Percentiles rank a stretch among this genome's conserved stretches.
Conservation (phyloP, 371 early-diverging fungal species). For the Phascolomyces articulosus region DNA sequence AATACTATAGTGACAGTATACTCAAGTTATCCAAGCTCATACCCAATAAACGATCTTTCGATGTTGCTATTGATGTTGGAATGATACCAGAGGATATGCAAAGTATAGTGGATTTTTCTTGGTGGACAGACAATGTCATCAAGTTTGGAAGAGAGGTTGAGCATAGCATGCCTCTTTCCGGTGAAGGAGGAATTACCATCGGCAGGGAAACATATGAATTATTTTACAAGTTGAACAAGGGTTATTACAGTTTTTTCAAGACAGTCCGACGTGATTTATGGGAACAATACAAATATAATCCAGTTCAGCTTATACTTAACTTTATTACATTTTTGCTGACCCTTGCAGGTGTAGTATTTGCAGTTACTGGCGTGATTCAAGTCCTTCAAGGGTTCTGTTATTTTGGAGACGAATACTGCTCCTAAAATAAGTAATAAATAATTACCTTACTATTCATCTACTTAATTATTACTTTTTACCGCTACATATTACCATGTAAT, state of each 20-base stretch:
- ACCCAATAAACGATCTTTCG: conserved; percentile 16
- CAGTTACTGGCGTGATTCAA: conserved; percentile 14
- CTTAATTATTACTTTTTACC: no score
- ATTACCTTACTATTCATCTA: no score
- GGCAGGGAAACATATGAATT: conserved; percentile 13
- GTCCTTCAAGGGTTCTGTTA: conserved; percentile 13
- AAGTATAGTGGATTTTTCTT: conserved; percentile 13
- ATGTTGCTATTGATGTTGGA: conserved; percentile 18
- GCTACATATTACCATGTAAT: no score
- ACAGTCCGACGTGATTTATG: conserved; percentile 8
- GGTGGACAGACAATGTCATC: conserved; percentile 19
- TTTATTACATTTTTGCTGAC: conserved; percentile 7
- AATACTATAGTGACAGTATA: conserved; percentile 12
- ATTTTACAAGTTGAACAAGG: conserved; percentile 1
- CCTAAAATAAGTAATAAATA: no score
- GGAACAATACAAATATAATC: conserved; percentile 18
- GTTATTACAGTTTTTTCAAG: conserved; percentile 9
- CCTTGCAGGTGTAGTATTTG: conserved; percentile 8
- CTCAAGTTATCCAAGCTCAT: conserved; percentile 15
- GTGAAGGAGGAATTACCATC: neutral
- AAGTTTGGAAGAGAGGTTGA: conserved; percentile 13
- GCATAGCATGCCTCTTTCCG: no score
- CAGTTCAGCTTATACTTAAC: conserved; percentile 13
- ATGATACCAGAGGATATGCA: conserved; percentile 16
- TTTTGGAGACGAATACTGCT: conserved; percentile 1